phyloP scores from a whole-genome alignment of 768 basidiomycete genomes.

The Hygrophoropsis aurantiaca region DNA sequence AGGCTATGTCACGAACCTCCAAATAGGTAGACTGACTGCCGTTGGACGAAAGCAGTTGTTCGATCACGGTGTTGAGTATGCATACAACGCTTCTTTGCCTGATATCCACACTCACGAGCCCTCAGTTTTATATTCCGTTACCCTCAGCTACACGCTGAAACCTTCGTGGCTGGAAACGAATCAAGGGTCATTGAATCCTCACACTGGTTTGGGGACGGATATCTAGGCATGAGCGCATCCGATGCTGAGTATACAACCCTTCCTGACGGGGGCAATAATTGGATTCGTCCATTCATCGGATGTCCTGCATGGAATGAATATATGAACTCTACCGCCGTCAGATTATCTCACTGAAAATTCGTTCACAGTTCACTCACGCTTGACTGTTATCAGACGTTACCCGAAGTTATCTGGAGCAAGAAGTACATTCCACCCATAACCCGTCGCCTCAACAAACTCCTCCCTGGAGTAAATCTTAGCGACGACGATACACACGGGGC shows the following conservation, averaged over 20 bases:
- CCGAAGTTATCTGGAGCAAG: constrained; percentile 27
- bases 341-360: background rate
- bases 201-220: constrained; percentile 39
- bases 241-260: constrained; percentile 28
- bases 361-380: constrained; percentile 12
- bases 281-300: constrained; percentile 42
- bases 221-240: constrained; percentile 33
- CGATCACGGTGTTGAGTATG: constrained; percentile 32
- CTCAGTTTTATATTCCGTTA: constrained; percentile 21
- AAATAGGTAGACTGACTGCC: constrained; percentile 33
- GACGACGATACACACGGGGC: constrained; percentile 38
- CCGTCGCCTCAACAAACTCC: constrained; percentile 30
- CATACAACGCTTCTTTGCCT: background rate
- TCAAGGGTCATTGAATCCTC: constrained; percentile 38
- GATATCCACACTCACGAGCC: too few species aligned
- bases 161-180: constrained; percentile 11
- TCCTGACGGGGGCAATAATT: constrained; percentile 33
- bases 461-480: constrained; percentile 34
- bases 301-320: constrained; percentile 28
- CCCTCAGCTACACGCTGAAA: constrained; percentile 17
- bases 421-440: constrained; percentile 37
- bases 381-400: too few species aligned
- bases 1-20: constrained; percentile 30
- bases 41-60: constrained; percentile 33
- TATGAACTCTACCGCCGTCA: constrained; percentile 3